Conservation (phyloP, 306 rosid species). For the Glycine tomentella region DNA sequence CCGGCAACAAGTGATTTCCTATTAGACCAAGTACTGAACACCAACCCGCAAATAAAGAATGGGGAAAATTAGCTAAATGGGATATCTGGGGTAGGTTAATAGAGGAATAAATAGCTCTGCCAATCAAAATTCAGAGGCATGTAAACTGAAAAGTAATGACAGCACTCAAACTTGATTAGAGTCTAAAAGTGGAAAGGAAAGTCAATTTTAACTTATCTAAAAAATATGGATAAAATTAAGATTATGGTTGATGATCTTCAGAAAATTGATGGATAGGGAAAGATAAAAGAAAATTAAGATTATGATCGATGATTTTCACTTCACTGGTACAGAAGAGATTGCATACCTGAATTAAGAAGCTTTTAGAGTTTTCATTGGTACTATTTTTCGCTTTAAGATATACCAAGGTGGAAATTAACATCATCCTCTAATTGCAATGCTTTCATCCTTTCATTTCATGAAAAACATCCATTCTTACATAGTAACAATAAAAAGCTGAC, state of each 20-base stretch:
- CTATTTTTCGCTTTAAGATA: neutral
- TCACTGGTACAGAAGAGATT: neutral
- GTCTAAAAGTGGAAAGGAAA: neutral
- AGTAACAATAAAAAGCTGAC: slow-evolving; percentile 15
- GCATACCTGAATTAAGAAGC: slow-evolving; percentile 1
- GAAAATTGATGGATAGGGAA: neutral
- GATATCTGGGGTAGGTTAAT: slow-evolving; percentile 3
- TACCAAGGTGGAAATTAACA: neutral
- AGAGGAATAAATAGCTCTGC: neutral
- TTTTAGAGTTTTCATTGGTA: slow-evolving; percentile 23
- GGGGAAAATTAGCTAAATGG: neutral
- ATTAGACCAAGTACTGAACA: neutral
- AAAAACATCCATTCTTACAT: slow-evolving; percentile 19
- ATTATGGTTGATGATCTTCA: neutral
- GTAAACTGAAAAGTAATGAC: neutral
- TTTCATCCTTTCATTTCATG: slow-evolving; percentile 18
- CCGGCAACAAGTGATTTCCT: neutral
- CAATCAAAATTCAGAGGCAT: slow-evolving; percentile 8
- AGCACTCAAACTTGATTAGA: neutral
- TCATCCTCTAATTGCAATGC: neutral
- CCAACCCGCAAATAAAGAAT: slow-evolving; percentile 2
- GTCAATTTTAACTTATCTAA: too few species aligned
- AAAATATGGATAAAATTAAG: neutral
- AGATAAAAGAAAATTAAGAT: neutral
- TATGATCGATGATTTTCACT: too few species aligned